phyloP scores from a whole-genome alignment of 441 rosid species.

The Populus hybrid region DNA sequence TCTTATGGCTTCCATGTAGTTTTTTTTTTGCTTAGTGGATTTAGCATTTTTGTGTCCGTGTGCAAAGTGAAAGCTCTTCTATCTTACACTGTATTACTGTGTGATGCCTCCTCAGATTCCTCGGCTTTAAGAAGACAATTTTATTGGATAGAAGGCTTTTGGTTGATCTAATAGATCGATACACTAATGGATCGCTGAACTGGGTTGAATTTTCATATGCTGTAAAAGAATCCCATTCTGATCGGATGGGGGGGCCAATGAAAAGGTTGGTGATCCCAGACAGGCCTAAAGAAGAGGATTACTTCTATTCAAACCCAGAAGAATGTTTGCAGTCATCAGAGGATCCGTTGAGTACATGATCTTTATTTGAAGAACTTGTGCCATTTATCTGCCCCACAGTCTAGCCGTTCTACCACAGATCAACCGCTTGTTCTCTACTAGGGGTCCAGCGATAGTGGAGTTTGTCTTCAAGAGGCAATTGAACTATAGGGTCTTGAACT shows the following conservation, averaged over 20 bases:
- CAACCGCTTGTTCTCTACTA: conserved; percentile 10
- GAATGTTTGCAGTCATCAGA: conserved; percentile 61
- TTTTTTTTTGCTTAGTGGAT: background rate
- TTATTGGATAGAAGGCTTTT: conserved; percentile 63
- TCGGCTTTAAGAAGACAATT: conserved; percentile 80
- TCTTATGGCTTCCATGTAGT: background rate
- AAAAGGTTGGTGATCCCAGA: conserved; percentile 63
- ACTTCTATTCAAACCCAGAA: conserved; percentile 83
- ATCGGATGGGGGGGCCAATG: conserved; percentile 61
- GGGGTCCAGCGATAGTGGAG: conserved; percentile 2
- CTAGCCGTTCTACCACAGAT: conserved; percentile 26
- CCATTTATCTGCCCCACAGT: conserved; percentile 13
- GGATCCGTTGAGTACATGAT: conserved; percentile 34
- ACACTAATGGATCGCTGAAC: conserved; percentile 48
- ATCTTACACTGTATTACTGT: background rate
- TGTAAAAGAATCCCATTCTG: conserved; percentile 63
- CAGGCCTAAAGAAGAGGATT: conserved; percentile 86
- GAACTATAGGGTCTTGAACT: background rate
- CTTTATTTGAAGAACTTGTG: conserved; percentile 11
- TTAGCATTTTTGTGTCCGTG: background rate
- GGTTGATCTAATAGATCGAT: conserved; percentile 72
- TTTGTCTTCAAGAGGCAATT: conserved; percentile 9
- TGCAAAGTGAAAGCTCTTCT: background rate
- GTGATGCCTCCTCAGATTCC: conserved; percentile 44
- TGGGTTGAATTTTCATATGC: conserved; percentile 78